Base-by-base conservation (phyloP, 352 stramenopile genomes). In the Pseudoperonospora humuli region DNA sequence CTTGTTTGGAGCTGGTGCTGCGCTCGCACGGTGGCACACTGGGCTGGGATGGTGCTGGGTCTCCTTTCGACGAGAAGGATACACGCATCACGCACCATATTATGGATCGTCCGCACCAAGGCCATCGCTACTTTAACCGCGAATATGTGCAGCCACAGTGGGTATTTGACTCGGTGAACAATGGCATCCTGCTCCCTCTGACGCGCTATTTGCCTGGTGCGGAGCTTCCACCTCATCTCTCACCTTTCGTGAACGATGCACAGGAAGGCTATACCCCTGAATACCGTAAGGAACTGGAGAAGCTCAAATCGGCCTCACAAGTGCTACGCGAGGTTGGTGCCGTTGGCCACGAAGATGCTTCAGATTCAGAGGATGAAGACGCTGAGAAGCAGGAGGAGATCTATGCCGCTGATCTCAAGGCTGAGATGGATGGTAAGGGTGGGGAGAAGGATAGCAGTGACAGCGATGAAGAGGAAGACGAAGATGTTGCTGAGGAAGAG, bases 81-180 rank as follows among this genome's bases (percentile, higher is more conserved):
- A 46, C 84, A 21, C 75, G 72, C 26, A 97, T 99, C 54, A 99
- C 96, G 29, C 97, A 99, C 75, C 91, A 98, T 63, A 62, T 99
- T 39, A 87, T 96, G 56, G 96, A 98, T 61, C 84, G 95, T 17
- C 89, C 87, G 8, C 90, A 95, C 41, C 83, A 97, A 24, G 83
- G 84, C 10, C 70, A 93, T 45, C 80, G 67, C 3, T 90, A 93
- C 65, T 90, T 90, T 31, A 89, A 78, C 55, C 79, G 94, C 56
- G 96, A 99, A 67, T 98, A 96, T 54, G 79, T 99, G 32, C 97
- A 99, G 75, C 97, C 97, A 25, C 97, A 99, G 67, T 99, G 97
- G 97, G 75, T 99, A 18, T 95, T 99, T 39, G 97, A 99, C 75
- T 95, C 78, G 21, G 77, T 98, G 21, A 99, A 99, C 72, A 97